Evolutionary conservation across 495 filamentous ascomycete genomes (phyloP), one percentile per base, ranked within the genome.

Genomic region (Thozetella sp.): DNA sequence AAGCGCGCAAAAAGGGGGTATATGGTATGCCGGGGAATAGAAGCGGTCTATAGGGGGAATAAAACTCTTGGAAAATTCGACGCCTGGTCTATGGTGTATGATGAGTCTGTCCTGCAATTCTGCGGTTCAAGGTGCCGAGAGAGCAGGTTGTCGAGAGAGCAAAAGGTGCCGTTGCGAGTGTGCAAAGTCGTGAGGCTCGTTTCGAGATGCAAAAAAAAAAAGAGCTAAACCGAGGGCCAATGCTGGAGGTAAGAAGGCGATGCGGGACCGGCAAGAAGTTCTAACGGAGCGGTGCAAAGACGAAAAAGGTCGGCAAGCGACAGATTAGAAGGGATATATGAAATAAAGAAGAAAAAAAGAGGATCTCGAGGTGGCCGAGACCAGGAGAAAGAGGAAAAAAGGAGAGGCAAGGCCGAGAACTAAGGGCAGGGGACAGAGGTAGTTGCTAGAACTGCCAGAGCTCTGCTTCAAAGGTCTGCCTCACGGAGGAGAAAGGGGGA

Each of bases 391-490:
- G 59, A 56, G 51, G 55, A 51, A 19, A 22, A 52, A 52, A 27
- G 48, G 40, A 34, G 17, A 57, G 24, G 52, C n/a, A 56, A 23
- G 55, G 26, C 54, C 55, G 22, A 51, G 59, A 52, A 52, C 50
- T 54, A 61, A 61, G 55, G 58, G 30, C 53, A 65, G 65, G 53
- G 54, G 57, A 52, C 54, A 62, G 45, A 67, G 63, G 58, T 66
- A 71, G 59, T 61, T 66, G 70, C 69, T 64, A 75, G 76, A 82
- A 78, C 80, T 81, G 73, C 80, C 79, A 74, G 81, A 81, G 81
- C 73, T 78, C 72, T 76, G 78, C 73, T 72, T 69, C 20, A 66
- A 65, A 62, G 62, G 56, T 61, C 66, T 56, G 66, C 69, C 70
- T 67, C 66, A 40, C 57, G 46, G 60, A 58, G 66, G 60, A 46